Conservation (phyloP, 192 early-diverging fungal species). For the Linnemannia hyalina region DNA sequence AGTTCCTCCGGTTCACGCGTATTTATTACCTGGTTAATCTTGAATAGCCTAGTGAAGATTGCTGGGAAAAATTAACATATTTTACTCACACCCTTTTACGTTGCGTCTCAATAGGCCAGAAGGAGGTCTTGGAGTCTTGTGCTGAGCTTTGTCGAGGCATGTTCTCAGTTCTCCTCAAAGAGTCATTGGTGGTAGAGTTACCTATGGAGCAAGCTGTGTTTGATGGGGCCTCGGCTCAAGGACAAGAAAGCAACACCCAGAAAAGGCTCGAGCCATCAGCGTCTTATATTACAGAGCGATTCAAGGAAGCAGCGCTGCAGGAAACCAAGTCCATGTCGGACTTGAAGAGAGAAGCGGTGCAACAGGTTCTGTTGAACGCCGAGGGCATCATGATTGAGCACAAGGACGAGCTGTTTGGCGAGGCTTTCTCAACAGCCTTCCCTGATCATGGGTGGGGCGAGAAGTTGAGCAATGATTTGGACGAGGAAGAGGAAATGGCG, state of each 20-base stretch:
- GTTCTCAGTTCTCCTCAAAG: slow-evolving; percentile 16
- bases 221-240: background rate
- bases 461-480: background rate
- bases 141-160: slow-evolving; percentile 27
- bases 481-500: slow-evolving; percentile 37
- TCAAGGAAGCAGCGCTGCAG: slow-evolving; percentile 1
- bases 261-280: background rate
- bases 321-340: slow-evolving; percentile 33
- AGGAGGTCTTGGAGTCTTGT: slow-evolving; percentile 30
- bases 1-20: background rate
- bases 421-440: slow-evolving; percentile 27
- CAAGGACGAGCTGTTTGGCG: slow-evolving; percentile 22
- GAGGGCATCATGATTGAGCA: slow-evolving; percentile 33
- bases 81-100: background rate
- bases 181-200: slow-evolving; percentile 3
- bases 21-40: no score
- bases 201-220: slow-evolving; percentile 8
- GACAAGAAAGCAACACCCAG: background rate
- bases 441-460: slow-evolving; percentile 38
- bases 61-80: background rate
- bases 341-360: slow-evolving; percentile 20
- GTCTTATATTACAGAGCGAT: background rate
- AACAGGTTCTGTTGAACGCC: slow-evolving; percentile 20
- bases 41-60: background rate
- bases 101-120: slow-evolving; percentile 41